Base-by-base conservation (phyloP, 495 filamentous ascomycete species). In the Hypoxylon perforatum region DNA sequence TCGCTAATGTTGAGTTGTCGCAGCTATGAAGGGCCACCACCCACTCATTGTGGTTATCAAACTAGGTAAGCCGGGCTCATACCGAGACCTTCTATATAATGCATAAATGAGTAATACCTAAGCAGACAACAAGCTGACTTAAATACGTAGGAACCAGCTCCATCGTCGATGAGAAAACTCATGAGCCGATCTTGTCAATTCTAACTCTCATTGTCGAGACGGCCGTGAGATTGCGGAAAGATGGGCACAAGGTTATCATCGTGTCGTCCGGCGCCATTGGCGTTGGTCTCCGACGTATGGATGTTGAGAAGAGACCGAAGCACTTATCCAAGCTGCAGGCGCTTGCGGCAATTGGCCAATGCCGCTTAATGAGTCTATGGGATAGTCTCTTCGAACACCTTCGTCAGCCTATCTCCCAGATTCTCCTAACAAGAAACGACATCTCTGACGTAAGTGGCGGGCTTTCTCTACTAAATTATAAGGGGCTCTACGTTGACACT, bases 221-320 rank as follows among this genome's bases (percentile, higher is more conserved):
- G 4, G 93, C 91, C 3, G 89, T 93, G 11, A 87, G 85, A 61
- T 83, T 99, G 50, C 88, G 85, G 63, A 90, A 92, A 74, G 91
- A 97, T 88, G 96, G 96, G 12, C 93, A 98, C 73, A 89, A 88
- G 69, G 96, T 99, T 25, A 88, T 98, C 64, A 87, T 99, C 67
- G 96, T 98, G 53, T 98, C 95, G 8, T 98, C 95, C 0, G 95
- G 95, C 47, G 95, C 95, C 72, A 96, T 99, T 75, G 95, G 93
- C 35, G 91, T 98, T 62, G 95, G 93, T 14, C 81, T 99, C 53
- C 85, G 90, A 60, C 85, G 93, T 54, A 95, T 98, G 90, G 87
- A 97, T 75, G 83, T 97, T 22, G 88, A 92, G n/a, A 89, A 90
- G 67, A 85, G 92, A 64, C 96, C 95, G 4, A 97, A 94, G 67